Base-by-base conservation (phyloP, 176 grass and related monocot species). In the Saccharum officinarum region DNA sequence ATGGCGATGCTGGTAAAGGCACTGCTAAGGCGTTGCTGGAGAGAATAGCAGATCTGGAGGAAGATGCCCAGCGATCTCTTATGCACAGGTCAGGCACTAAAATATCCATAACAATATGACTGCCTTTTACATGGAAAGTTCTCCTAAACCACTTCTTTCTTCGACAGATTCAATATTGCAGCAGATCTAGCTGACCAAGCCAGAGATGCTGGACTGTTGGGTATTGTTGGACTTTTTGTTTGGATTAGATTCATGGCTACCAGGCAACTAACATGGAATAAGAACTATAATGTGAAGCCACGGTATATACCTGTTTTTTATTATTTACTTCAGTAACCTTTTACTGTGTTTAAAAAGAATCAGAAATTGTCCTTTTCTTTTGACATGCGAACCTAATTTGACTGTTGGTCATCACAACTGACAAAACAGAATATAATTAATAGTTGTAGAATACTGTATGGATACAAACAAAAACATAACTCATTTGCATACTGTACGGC, bases 251-350 rank as follows among this genome's bases (percentile, higher is more conserved):
- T 96, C 81, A 99, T 99, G 97, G 88, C 86, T 71, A 94, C 88
- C 28, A 92, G 97, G 46, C 97, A 99, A 78, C 90, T 99, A 65
- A 80, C 84, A 82, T 99, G 97, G 97, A 99, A 96, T 82, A 99
- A 99, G 67, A 99, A 99, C 82, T 99, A 96, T 80, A 99, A 99
- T 84, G 97, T 99, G 81, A 99, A 99, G 86, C 97, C 97, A 84
- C 93, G 97, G 97, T 96, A 94, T 50, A 64, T 79, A 87, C 40
- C 55, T 80, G 16, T 86, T 75, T 72, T 61, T 4, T 89, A 67
- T 76, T 82, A 76, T 66, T 52, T 78, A 22, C 10, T 83, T 79
- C 38, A 80, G 61, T 26, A 47, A 38, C 40, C 40, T 75, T 84
- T 76, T 59, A 42, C 5, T 83, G 0, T 69, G 52, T 50, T 44